Base-by-base conservation (phyloP, 345 rosid species). In the Cardamine occulta region DNA sequence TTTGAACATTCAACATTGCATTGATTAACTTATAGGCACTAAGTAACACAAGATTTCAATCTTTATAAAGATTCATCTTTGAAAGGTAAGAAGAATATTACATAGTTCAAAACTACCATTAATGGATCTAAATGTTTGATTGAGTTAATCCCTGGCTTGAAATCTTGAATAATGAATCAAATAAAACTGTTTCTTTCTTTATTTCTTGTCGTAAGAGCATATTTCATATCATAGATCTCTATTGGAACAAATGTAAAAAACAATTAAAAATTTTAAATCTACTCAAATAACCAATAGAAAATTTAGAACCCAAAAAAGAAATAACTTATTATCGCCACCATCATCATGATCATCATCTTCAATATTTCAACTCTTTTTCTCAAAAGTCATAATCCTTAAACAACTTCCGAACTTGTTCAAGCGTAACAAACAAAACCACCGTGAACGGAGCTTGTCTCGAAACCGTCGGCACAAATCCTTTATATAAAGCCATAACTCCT, bases 381-480 rank as follows among this genome's bases (percentile, higher is more conserved):
- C 70, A 79, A 74, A 79, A 79, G 71, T 79, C 82, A 80, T 82
- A 86, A 65, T 89, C 93, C 48, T 88, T 86, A 0, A 91, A 66
- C 86, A 91, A 7, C 80, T 85, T 89, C 58, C 90, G 70, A 64
- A 89, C 93, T 72, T 89, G 97, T 66, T 91, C 97, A 13, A 91
- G 83, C 4, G 97, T 91, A 2, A 91, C 91, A 54, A 91, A 91
- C 58, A 91, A 70, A 68, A 91, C 89, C 39, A 93, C 82, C 59
- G 98, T 93, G 71, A 93, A 93, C n/a, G 96, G 98, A 0, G 94
- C 98, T 67, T 90, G 96, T 60, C 96, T 80, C 61, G 91, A 86
- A 18, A 91, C 88, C 29, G 97, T 91, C 13, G 96, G 97, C 6
- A 90, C 77, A 76, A 92, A 93, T 2, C 98, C 98, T 73, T 89